phyloP scores from a whole-genome alignment of 2,329 filamentous ascomycete species.

The Colletotrichum cuscutae region DNA sequence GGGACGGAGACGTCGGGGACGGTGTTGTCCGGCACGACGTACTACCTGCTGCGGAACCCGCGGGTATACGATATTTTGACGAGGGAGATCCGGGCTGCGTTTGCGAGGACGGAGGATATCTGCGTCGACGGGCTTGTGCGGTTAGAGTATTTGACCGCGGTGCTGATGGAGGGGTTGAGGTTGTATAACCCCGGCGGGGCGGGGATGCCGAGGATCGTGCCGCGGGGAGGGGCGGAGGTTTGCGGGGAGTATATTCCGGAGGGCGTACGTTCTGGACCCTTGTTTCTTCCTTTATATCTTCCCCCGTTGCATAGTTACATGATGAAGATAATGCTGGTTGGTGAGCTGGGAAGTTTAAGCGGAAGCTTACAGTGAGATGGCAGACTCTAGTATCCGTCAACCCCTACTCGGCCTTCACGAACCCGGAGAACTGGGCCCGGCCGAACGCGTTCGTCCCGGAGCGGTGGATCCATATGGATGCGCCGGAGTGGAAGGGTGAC shows the following conservation, averaged over 20 bases:
- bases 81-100: conserved; percentile 51
- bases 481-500: conserved; percentile 44
- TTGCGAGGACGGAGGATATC: conserved; percentile 50
- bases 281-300: too few relatives aligned
- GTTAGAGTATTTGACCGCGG: conserved; percentile 52
- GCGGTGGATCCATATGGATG: conserved; percentile 47
- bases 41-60: conserved; percentile 48
- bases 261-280: conserved; percentile 42
- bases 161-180: conserved; percentile 53
- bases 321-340: too few relatives aligned
- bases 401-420: conserved; percentile 23
- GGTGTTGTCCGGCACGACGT: conserved; percentile 52
- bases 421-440: conserved; percentile 52
- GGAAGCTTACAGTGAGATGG: background rate
- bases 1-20: conserved; percentile 60
- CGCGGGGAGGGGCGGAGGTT: conserved; percentile 46
- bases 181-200: conserved; percentile 41
- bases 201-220: conserved; percentile 40
- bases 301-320: too few relatives aligned
- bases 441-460: conserved; percentile 59
- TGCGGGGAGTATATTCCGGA: conserved; percentile 45
- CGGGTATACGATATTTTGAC: conserved; percentile 42
- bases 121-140: conserved; percentile 41
- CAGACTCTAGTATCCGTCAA: conserved; percentile 28
- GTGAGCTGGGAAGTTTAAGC: background rate